Base-by-base conservation (phyloP, 2,329 filamentous ascomycete genomes). In the Didymella arachidicola region DNA sequence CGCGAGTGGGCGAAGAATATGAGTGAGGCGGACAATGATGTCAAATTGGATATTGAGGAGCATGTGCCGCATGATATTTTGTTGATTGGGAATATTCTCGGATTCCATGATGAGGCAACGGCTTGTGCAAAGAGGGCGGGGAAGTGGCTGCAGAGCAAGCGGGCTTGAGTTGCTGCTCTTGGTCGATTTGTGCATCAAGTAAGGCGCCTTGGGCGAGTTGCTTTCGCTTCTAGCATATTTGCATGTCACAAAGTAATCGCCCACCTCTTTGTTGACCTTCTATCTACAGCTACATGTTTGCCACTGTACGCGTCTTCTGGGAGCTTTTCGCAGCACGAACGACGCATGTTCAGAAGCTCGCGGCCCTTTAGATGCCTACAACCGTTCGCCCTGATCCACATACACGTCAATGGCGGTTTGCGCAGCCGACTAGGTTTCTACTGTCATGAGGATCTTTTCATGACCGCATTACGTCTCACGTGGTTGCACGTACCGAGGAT, bases 11-110 rank as follows among this genome's bases (percentile, higher is more conserved):
- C 69, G 25, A 69, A 76, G 53, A 67, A 72, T 48, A 77, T 82
- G 74, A 66, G 65, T 54, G 64, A 64, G 12, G 66, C 69, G 41
- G 80, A 79, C 0, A 82, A 81, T 57, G 63, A 72, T 39, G 72
- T 83, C 1, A 73, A 74, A 50, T 57, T 81, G 12, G 73, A 80
- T 61, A 69, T 80, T 3, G 79, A 80, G 63, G 62, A 76, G 46
- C 59, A 69, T 10, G 79, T 75, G 4, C 77, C 77, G 19, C 82
- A 85, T 64, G 83, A 84, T 68, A 78, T 83, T 7, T 57, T 82
- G 18, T 48, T 80, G 1, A 2, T 80, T 1, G 81, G 79, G 0
- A 59, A 72, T 18, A 16, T 75, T 1, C 22, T 81, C 2, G 82
- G 81, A 0, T 84, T 82, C 59, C 66, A 78, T 47, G 70, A 77